Base-by-base conservation (phyloP, 129 eudicot genomes). In the Logfia minima region DNA sequence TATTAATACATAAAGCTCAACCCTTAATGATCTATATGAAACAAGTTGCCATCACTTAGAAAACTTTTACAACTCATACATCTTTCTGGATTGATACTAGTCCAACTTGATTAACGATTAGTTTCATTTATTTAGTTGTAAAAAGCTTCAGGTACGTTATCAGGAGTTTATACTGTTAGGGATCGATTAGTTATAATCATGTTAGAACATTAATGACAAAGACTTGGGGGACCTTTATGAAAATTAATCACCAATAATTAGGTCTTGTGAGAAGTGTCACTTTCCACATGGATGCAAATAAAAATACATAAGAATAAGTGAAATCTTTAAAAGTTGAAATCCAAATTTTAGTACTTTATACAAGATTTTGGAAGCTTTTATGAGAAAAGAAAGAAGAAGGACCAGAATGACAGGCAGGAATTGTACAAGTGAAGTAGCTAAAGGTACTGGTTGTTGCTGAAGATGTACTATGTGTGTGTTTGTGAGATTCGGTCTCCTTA, bases 261-360 rank as follows among this genome's bases (percentile, higher is more conserved):
- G 68, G 11, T 28, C 76, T 75, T 67, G 84, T 80, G 78, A 68
- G 84, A 75, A 67, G 80, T 52, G 87, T 86, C 88, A 70, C 91
- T 86, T 84, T 84, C 91, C 86, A 86, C 91, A 84, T 84, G 87
- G 83, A 80, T 74, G 76, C 39, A 80, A 58, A n/a, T 56, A n/a
- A 6, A 56, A 4, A 58, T 19, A 58, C 10, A 75, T 63, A n/a
- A 41, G 77, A 65, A 78, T 61, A 68, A 26, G 31, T 56, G 73
- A 79, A 56, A 82, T 71, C 70, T 85, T 70, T 80, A 80, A 89
- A 92, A 87, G 96, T 85, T 83, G 79, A 72, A 66, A 86, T 89
- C 87, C 88, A 92, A 67, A 67, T 73, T 81, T 81, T 83, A 84
- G 88, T 77, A 70, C 92, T 89, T 92, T 89, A 71, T 80, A 66